Conservation (phyloP, 1,284 basidiomycete genomes). For the Heterobasidion irregulare region DNA sequence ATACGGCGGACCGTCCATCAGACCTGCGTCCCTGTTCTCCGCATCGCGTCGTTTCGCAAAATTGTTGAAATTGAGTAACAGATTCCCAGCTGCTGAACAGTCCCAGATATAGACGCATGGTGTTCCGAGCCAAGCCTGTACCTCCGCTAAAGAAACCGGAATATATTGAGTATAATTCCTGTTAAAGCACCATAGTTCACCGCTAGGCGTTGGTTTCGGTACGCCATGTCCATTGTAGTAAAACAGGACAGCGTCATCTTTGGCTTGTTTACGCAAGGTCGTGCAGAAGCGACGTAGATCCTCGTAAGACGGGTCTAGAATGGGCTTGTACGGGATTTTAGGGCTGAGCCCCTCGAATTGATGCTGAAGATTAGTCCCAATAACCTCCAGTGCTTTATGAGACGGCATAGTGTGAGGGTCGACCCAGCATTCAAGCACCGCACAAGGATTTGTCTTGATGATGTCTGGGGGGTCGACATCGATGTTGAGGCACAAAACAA, state of each 20-base stretch:
- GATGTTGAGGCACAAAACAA: conserved; percentile 96
- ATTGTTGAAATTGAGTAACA: conserved; percentile 86
- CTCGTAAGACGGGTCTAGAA: conserved; percentile 92
- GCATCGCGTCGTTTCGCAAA: conserved; percentile 84
- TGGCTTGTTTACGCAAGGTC: conserved; percentile 79
- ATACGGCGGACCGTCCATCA: conserved; percentile 62
- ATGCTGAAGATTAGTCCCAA: conserved; percentile 87
- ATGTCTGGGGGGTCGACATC: conserved; percentile 97
- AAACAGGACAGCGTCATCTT: conserved; percentile 92
- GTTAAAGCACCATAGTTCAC: conserved; percentile 99
- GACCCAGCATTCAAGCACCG: conserved; percentile 95
- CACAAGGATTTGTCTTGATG: conserved; percentile 95
- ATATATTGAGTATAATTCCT: conserved; percentile 98
- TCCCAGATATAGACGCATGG: conserved; percentile 99
- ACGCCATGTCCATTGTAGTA: conserved; percentile 99
- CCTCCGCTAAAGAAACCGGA: conserved; percentile 88
- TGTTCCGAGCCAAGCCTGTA: conserved; percentile 88
- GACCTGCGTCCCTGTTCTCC: conserved; percentile 59
- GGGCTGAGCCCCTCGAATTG: conserved; percentile 95
- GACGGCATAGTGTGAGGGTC: conserved; percentile 88
- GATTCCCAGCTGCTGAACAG: conserved; percentile 92
- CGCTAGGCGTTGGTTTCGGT: conserved; percentile 92
- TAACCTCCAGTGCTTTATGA: conserved; percentile 84
- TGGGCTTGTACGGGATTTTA: conserved; percentile 86
- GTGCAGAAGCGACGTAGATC: conserved; percentile 90